A percentile compares a stretch with the other conserved stretches of the same genome.
phyloP scores from a whole-genome alignment of 2,329 filamentous ascomycete species.

The Aspergillus quadricinctus region DNA sequence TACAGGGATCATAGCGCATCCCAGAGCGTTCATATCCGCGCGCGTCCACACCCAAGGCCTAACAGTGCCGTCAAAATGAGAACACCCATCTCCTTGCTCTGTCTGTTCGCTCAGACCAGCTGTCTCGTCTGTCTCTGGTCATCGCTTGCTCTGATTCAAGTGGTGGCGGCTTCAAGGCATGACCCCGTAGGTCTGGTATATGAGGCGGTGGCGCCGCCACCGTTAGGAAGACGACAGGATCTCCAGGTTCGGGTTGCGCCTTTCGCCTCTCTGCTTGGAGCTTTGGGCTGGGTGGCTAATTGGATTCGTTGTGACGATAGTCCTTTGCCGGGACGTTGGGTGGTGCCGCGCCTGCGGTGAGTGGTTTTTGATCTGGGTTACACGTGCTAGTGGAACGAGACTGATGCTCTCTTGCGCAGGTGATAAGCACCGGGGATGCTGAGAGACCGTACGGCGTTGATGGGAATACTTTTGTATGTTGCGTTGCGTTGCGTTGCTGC shows the following conservation, averaged over 20 bases:
- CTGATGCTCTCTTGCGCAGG: constrained; percentile 4
- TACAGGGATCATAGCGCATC: background rate
- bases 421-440: constrained; percentile 15
- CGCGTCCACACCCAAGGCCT: background rate
- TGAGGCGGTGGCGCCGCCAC: constrained; percentile 1
- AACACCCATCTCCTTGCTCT: background rate
- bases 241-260: background rate
- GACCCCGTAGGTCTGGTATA: constrained; percentile 5
- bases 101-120: background rate
- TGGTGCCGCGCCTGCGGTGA: constrained; percentile 6
- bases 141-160: background rate
- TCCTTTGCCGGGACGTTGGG: constrained; percentile 6
- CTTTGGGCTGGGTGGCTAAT: background rate
- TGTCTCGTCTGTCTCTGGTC: background rate
- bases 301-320: background rate
- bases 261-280: background rate
- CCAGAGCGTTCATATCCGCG: background rate
- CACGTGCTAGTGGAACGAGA: background rate
- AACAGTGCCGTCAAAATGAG: background rate
- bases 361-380: background rate
- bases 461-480: constrained; percentile 21
- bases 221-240: constrained; percentile 3
- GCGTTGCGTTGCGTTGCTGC: background rate
- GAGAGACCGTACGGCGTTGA: constrained; percentile 19
- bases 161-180: background rate